Evolutionary conservation across 2,329 filamentous ascomycete species (phyloP).

Genomic region (Botrytis fragariae): DNA sequence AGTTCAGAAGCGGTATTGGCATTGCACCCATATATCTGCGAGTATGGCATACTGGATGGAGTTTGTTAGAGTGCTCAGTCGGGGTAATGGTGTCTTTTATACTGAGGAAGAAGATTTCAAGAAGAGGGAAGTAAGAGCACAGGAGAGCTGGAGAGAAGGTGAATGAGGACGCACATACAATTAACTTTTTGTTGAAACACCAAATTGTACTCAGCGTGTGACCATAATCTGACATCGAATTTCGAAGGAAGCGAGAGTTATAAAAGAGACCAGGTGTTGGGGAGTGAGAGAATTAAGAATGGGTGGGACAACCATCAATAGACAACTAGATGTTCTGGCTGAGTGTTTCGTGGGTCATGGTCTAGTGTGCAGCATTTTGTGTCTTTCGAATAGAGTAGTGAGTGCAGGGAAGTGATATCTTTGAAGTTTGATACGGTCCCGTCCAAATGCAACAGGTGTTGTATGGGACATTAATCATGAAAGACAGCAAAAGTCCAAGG

Average conservation of each 20-base stretch:
- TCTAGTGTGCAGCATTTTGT: too few relatives aligned
- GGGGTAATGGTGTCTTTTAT: not conserved
- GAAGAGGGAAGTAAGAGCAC: too few relatives aligned
- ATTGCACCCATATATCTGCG: fast-evolving
- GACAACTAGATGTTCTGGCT: too few relatives aligned
- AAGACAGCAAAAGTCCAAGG: fast-evolving
- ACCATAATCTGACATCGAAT: fast-evolving
- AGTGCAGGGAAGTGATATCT: too few relatives aligned
- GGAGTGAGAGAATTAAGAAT: not conserved
- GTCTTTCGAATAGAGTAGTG: too few relatives aligned
- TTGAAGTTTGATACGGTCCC: too few relatives aligned
- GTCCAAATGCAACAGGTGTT: too few relatives aligned
- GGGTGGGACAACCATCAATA: too few relatives aligned
- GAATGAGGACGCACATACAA: not conserved
- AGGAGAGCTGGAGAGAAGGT: not conserved
- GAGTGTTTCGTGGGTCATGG: too few relatives aligned
- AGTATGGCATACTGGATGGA: fast-evolving
- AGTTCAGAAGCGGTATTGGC: fast-evolving
- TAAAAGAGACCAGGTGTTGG: not conserved
- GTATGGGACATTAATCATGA: too few relatives aligned
- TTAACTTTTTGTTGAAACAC: too few relatives aligned
- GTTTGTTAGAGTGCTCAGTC: not conserved
- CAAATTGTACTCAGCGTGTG: not conserved
- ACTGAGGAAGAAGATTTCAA: too few relatives aligned
- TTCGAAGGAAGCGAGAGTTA: not conserved